phyloP scores from a whole-genome alignment of 257 asterid species.

The Fraxinus quadrangulata region DNA sequence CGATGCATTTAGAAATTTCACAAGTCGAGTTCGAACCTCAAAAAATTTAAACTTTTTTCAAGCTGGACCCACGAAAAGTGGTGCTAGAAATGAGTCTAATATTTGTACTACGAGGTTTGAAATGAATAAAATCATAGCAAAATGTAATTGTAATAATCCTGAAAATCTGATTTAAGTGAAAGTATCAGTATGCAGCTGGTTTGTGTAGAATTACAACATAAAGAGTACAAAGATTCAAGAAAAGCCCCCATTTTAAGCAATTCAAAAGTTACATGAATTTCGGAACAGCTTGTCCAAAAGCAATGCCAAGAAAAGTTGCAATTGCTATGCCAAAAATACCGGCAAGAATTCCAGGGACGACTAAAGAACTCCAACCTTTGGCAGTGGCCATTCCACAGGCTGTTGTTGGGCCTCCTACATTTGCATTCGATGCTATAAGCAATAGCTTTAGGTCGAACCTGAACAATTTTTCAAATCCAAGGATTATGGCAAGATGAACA shows the following conservation, averaged over 20 bases:
- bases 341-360: constrained; percentile 83
- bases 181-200: background rate
- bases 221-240: background rate
- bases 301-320: constrained; percentile 90
- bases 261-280: constrained; percentile 51
- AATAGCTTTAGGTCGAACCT: constrained; percentile 63
- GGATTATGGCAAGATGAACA: constrained; percentile 73
- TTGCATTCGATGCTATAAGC: constrained; percentile 97
- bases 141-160: background rate
- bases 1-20: background rate
- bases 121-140: background rate
- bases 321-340: constrained; percentile 87
- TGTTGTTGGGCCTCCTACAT: constrained; percentile 95
- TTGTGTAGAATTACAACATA: background rate
- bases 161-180: background rate
- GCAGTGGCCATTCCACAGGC: constrained; percentile 98
- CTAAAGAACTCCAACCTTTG: constrained; percentile 84
- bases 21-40: background rate
- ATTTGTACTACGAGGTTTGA: background rate
- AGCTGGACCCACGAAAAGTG: background rate
- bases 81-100: background rate
- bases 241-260: background rate
- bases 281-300: constrained; percentile 66
- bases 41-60: background rate
- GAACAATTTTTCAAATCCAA: constrained; percentile 75